phyloP scores from a whole-genome alignment of 2,329 filamentous ascomycete genomes.

The Fusarium avenaceum region DNA sequence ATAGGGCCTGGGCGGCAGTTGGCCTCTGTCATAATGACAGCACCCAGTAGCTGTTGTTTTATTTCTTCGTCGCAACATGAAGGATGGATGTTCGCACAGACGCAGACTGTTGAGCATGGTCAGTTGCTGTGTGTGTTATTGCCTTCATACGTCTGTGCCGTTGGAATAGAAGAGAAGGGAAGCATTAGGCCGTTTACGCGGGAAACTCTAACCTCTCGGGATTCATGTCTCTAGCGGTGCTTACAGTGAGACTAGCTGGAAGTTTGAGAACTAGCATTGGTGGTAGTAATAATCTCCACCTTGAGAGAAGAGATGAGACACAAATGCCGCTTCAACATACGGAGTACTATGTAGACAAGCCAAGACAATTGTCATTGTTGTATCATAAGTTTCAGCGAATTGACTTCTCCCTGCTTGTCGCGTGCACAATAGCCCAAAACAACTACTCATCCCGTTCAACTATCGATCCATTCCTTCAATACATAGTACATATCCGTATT shows the following conservation, averaged over 20 bases:
- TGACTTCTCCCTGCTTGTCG: constrained; percentile 22
- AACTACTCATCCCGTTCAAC: not conserved
- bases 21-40: constrained; percentile 37
- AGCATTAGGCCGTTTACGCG: constrained; percentile 21
- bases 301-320: constrained; percentile 6
- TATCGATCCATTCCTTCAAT: not conserved
- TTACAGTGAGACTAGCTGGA: constrained; percentile 13
- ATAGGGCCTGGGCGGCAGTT: constrained; percentile 32
- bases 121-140: constrained; percentile 16
- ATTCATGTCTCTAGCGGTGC: constrained; percentile 3
- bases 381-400: not conserved
- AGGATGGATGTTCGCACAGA: constrained; percentile 29
- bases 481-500: not conserved
- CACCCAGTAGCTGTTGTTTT: not conserved
- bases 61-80: constrained; percentile 5
- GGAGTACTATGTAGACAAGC: constrained; percentile 6
- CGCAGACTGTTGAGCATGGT: constrained; percentile 15
- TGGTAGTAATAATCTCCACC: constrained; percentile 22
- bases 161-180: not conserved
- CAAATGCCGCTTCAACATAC: constrained; percentile 1
- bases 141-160: constrained; percentile 11
- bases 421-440: constrained; percentile 4
- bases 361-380: not conserved
- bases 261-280: not conserved
- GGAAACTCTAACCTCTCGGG: constrained; percentile 7